phyloP scores from a whole-genome alignment of 768 basidiomycete species.

The Rossbeevera mucosa region DNA sequence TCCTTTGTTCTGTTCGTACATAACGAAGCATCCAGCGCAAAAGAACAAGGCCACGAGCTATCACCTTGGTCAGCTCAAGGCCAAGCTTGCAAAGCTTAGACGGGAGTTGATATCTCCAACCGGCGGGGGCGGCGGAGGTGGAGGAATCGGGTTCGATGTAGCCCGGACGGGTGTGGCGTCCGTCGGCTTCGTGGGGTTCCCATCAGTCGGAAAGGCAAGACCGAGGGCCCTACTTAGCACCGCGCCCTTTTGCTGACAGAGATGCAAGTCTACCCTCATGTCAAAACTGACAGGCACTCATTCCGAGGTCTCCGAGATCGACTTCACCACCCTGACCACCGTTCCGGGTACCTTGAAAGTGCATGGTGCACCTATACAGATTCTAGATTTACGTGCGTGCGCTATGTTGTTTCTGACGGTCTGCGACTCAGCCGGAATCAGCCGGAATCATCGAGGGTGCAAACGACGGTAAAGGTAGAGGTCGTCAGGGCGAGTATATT shows the following conservation, averaged over 20 bases:
- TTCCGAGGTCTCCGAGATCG: conserved; percentile 92
- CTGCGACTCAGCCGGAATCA: conserved; percentile 30
- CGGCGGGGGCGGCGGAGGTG: conserved; percentile 78
- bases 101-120: conserved; percentile 86
- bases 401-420: not conserved
- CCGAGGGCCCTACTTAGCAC: conserved; percentile 5
- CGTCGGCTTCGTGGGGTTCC: conserved; percentile 89
- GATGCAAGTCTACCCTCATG: conserved; percentile 80
- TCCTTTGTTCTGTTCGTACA: conserved; percentile 8
- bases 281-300: conserved; percentile 95
- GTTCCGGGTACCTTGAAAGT: conserved; percentile 93
- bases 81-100: conserved; percentile 95
- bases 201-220: conserved; percentile 87
- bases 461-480: conserved; percentile 92
- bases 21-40: conserved; percentile 56
- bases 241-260: conserved; percentile 1
- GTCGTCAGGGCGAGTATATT: conserved; percentile 72
- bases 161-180: conserved; percentile 97
- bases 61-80: conserved; percentile 94
- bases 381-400: conserved; percentile 79
- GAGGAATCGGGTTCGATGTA: conserved; percentile 94
- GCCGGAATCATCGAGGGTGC: conserved; percentile 98
- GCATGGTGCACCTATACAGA: conserved; percentile 94
- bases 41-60: conserved; percentile 96
- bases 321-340: conserved; percentile 94